Evolutionary conservation across 2,329 filamentous ascomycete genomes (phyloP).

Genomic region (Rutstroemia sp.): DNA sequence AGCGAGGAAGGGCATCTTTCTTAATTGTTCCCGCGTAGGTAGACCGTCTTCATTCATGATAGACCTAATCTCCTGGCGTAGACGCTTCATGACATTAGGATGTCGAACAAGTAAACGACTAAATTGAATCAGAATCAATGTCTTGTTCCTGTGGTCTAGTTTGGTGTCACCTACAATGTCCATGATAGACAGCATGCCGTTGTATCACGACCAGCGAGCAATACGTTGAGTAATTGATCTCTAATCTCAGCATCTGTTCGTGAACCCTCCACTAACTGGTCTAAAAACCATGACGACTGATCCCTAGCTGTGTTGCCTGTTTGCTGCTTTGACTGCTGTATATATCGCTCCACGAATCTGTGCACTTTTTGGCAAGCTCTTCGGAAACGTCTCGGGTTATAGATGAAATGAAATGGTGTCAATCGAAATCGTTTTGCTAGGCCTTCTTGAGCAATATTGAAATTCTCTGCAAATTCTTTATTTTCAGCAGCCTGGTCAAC

Average conservation of each 20-base stretch:
- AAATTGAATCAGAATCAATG: neutral
- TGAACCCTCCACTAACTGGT: slow-evolving; percentile 26
- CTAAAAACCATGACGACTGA: neutral
- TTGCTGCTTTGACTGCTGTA: slow-evolving; percentile 31
- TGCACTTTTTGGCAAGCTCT: slow-evolving; percentile 20
- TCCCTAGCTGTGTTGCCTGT: neutral
- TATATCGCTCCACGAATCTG: slow-evolving; percentile 16
- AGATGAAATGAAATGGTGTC: slow-evolving; percentile 12
- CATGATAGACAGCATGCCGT: slow-evolving; percentile 35
- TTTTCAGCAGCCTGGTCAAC: slow-evolving; percentile 22
- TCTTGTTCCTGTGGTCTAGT: neutral
- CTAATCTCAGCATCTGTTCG: slow-evolving; percentile 26
- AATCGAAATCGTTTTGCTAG: slow-evolving; percentile 29
- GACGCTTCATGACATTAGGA: slow-evolving; percentile 8
- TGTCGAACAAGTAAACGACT: slow-evolving; percentile 13
- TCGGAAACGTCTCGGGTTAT: slow-evolving; percentile 16
- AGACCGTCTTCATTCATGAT: neutral
- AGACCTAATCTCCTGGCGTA: slow-evolving; percentile 7
- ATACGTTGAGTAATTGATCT: slow-evolving; percentile 29
- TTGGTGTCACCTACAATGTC: slow-evolving; percentile 21
- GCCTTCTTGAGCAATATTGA: slow-evolving; percentile 31
- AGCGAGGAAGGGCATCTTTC: slow-evolving; percentile 7
- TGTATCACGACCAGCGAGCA: slow-evolving; percentile 36
- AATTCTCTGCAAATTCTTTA: slow-evolving; percentile 28
- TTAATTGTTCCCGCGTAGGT: slow-evolving; percentile 3